Evolutionary conservation across 2,329 filamentous ascomycete species (phyloP).

Genomic region (Penicillium sp.): DNA sequence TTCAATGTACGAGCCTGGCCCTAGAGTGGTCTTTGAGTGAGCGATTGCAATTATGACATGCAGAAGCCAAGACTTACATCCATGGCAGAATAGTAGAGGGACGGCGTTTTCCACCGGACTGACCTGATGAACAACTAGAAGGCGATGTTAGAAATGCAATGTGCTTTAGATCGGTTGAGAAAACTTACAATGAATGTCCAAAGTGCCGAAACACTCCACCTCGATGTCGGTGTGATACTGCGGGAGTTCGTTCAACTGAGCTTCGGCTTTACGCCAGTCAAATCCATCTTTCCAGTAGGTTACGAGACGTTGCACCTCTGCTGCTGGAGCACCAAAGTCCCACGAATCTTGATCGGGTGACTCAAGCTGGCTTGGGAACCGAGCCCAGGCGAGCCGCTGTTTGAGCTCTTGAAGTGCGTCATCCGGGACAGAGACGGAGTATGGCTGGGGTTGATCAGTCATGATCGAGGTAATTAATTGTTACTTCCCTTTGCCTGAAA

Average conservation of each 20-base stretch:
- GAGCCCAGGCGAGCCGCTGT: conserved; percentile 19
- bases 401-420: conserved; percentile 16
- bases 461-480: conserved; percentile 3
- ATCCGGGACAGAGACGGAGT: conserved; percentile 15
- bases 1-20: conserved; percentile 67
- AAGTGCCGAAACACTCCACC: conserved; percentile 57
- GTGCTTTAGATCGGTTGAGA: neutral
- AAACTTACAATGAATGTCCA: conserved; percentile 58
- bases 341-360: conserved; percentile 17
- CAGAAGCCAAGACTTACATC: conserved; percentile 46
- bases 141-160: neutral
- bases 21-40: conserved; percentile 26
- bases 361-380: conserved; percentile 18
- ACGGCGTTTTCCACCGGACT: conserved; percentile 56
- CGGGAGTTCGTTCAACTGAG: conserved; percentile 58
- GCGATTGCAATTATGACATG: neutral
- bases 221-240: conserved; percentile 57
- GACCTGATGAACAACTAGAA: conserved; percentile 54
- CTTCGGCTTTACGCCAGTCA: conserved; percentile 64
- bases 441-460: conserved; percentile 10
- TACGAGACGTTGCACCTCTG: conserved; percentile 48
- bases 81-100: conserved; percentile 66
- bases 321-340: conserved; percentile 20
- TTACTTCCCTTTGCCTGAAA: neutral
- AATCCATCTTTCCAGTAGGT: conserved; percentile 57